Base-by-base conservation (phyloP, 331 rosid species). In the Telfairia occidentalis region DNA sequence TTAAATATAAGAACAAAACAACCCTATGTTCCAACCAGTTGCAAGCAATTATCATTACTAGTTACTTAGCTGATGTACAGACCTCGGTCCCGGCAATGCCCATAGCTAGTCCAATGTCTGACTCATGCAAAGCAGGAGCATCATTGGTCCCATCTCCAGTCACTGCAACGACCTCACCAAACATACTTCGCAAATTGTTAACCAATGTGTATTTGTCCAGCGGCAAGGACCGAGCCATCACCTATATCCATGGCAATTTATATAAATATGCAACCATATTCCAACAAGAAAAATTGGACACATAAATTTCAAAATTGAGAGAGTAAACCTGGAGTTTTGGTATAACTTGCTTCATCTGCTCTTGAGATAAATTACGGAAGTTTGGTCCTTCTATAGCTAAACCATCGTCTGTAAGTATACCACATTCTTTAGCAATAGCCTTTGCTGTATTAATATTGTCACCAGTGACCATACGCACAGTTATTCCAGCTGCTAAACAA, bases 81-180 rank as follows among this genome's bases (percentile, higher is more conserved):
- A 91, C 98, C 97, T 95, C 97, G 0, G 97, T 91, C 81, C 98
- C 98, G 29, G 96, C 96, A 84, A 94, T 91, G 77, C 98, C 98
- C 98, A 94, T 94, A 67, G 98, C 92, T 79, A 94, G 95, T 81
- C 98, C 98, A 70, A 94, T 94, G 84, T 94, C 96, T 37, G 98
- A 74, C 82, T 91, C 97, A 46, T 80, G 89, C 87, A 94, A 79
- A 58, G 98, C 98, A 49, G 98, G 98, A 60, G 98, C 98, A 55
- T 94, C 98, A 46, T 94, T 94, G 74, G 96, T 90, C 80, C 98
- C 98, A 80, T 94, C 98, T 0, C 98, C 98, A 43, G 97, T 94
- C 76, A 94, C 97, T 38, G 98, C 97, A 59, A 94, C 96, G 32
- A 94, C 90, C 87, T 94, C 98, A 9, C 81, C 87, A 69, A 92